These are phyloP conservation scores for Metroxylon sagu DNA, from an alignment of 176 grass and related monocot species.

Conservation along the genomic window DNA sequence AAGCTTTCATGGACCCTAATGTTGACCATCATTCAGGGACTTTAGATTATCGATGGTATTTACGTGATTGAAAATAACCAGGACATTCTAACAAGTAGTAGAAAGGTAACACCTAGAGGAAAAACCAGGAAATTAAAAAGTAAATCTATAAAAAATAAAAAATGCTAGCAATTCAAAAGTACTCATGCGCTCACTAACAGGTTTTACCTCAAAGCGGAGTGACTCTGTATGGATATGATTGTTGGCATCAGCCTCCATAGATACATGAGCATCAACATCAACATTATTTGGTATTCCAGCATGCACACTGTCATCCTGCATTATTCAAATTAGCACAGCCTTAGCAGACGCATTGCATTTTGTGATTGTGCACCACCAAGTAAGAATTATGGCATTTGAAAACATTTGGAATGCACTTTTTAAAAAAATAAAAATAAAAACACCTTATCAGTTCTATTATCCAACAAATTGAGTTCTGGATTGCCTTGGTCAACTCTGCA, in stretches of 20 bases:
- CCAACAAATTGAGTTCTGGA: not conserved
- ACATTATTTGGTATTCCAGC: slow-evolving; percentile 20
- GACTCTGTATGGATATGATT: slow-evolving; percentile 49
- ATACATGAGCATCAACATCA: slow-evolving; percentile 22
- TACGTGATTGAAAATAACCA: no score
- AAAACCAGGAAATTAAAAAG: not conserved
- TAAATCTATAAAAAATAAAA: slow-evolving; percentile 6
- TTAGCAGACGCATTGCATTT: no score
- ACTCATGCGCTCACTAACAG: not conserved
- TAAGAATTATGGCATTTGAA: no score
- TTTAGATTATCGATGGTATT: no score
- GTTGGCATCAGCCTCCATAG: slow-evolving; percentile 29
- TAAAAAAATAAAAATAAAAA: not conserved
- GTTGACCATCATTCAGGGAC: no score
- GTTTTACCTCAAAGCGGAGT: slow-evolving; percentile 76
- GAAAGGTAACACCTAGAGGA: no score
- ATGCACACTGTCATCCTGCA: slow-evolving; percentile 1
- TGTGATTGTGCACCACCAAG: no score
- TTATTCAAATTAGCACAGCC: slow-evolving; percentile 14
- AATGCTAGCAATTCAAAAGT: no score
- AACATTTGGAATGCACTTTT: no score
- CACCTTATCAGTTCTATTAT: not conserved
- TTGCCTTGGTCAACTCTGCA: not conserved
- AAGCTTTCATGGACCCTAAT: no score
- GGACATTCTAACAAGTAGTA: no score